phyloP scores from a whole-genome alignment of 1,284 basidiomycete species.

The Apiotrichum gamsii region DNA sequence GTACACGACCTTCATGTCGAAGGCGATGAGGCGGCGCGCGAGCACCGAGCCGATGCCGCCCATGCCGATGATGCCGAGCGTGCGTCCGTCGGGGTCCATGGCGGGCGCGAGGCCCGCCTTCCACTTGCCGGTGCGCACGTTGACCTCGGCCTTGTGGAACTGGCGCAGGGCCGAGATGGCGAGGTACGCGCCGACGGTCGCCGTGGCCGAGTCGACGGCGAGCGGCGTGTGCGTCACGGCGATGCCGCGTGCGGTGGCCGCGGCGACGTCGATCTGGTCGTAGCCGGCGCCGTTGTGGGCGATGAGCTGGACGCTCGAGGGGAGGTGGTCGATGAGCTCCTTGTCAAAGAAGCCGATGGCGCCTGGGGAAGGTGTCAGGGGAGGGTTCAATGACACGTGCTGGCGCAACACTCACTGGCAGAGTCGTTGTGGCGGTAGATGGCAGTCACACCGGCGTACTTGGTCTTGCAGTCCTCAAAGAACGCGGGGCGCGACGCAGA shows the following conservation, averaged over 20 bases:
- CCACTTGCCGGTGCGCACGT: slow-evolving; percentile 56
- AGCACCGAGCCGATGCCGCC: slow-evolving; percentile 70
- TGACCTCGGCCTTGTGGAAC: slow-evolving; percentile 66
- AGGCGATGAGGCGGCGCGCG: slow-evolving; percentile 40
- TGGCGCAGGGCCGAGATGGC: slow-evolving; percentile 76
- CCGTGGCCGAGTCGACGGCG: slow-evolving; percentile 85
- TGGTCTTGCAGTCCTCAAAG: slow-evolving; percentile 60
- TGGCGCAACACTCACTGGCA: slow-evolving; percentile 22
- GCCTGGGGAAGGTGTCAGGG: slow-evolving; percentile 49
- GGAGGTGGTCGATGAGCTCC: slow-evolving; percentile 64
- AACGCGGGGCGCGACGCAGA: slow-evolving; percentile 63
- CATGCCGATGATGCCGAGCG: slow-evolving; percentile 78
- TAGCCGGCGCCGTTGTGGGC: slow-evolving; percentile 91
- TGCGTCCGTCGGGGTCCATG: slow-evolving; percentile 70
- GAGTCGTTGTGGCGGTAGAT: slow-evolving; percentile 62
- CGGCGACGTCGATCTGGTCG: slow-evolving; percentile 71
- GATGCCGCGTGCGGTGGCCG: slow-evolving; percentile 69
- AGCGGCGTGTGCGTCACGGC: slow-evolving; percentile 83
- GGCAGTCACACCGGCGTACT: slow-evolving; percentile 67
- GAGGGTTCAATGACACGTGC: slow-evolving; percentile 53
- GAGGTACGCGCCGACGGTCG: slow-evolving; percentile 79
- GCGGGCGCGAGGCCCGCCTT: slow-evolving; percentile 55
- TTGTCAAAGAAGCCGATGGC: slow-evolving; percentile 70
- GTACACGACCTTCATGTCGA: slow-evolving; percentile 71
- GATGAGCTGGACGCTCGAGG: slow-evolving; percentile 69